Base-by-base conservation (phyloP, 192 early-diverging fungal species). In the Backusella morwellensis region DNA sequence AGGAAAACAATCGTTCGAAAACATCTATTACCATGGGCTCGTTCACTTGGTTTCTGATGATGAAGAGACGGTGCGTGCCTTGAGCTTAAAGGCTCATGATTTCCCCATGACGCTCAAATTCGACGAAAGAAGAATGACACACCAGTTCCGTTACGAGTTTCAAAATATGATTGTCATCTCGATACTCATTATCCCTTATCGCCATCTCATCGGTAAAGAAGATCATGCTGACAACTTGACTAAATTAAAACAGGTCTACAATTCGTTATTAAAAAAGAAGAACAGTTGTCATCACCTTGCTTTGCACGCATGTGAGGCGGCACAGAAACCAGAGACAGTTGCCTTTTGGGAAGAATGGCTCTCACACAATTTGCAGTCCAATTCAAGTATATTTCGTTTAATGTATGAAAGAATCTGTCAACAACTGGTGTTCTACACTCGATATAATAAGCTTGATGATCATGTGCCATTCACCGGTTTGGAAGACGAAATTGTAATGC, bases 131-230 rank as follows among this genome's bases (percentile, higher is more conserved):
- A 73, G 85, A 19, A 52, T 86, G 32, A 63, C 78, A 5, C 77
- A 79, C 70, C 70, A 78, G 17, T 83, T 86, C 42, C 80, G 79
- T 40, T 81, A 83, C 32, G 85, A 86, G 54, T 83, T 82, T 68
- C 85, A 83, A 68, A 80, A 86, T 14, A 44, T 86, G 5, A 83
- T 83, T 4, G 81, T 83, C 42, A 66, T 82, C 1, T 81, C 82
- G 21, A 78, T 75, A 7, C 79, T 83, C 9, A 47, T 86, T 68
- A 75, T 86, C 29, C 78, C 83, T 0, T 86, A 83, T 72, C 80
- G 82, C 0, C 75, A 79, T 21, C 32, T 86, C 52, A 80, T 78
- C 23, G 80, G 79, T 34, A 81, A 77, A 29, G 76, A 77, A 36
- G 75, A 80, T 66, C 81, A 80, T 1, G 71, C 68, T 35, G 77